phyloP scores from a whole-genome alignment of 2,329 filamentous ascomycete genomes.

The Madurella mycetomatis region DNA sequence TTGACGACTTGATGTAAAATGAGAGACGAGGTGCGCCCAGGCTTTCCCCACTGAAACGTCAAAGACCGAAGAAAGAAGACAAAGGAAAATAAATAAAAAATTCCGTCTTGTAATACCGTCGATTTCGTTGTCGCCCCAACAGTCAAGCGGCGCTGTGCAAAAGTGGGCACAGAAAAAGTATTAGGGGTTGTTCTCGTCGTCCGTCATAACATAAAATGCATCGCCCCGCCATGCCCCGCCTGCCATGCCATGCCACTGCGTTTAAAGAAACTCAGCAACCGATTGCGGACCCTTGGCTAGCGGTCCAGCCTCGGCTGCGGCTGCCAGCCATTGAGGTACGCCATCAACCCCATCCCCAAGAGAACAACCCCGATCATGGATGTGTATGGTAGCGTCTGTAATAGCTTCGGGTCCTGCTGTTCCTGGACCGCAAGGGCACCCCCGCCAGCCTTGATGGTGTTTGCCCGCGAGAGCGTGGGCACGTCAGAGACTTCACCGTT shows the following conservation, averaged over 20 bases:
- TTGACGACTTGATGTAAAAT: background rate
- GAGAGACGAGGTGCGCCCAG: background rate
- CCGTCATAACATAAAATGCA: background rate
- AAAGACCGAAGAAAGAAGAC: background rate
- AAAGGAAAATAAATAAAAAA: background rate
- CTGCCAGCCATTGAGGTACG: constrained; percentile 81
- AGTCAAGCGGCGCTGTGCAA: background rate
- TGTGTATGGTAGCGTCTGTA: constrained; percentile 66
- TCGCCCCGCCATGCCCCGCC: background rate
- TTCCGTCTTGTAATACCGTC: background rate
- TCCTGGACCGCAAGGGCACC: constrained; percentile 37
- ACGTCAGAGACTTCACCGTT: constrained; percentile 27
- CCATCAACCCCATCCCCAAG: constrained; percentile 78
- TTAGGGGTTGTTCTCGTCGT: background rate
- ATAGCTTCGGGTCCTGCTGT: constrained; percentile 40
- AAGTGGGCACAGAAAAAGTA: background rate
- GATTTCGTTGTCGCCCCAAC: background rate
- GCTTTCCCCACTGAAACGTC: background rate
- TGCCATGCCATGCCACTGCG: background rate
- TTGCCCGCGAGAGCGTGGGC: constrained; percentile 44
- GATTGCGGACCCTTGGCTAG: constrained; percentile 17
- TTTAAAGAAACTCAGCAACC: background rate
- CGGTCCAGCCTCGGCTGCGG: constrained; percentile 37
- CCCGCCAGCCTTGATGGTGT: constrained; percentile 45
- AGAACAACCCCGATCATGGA: constrained; percentile 80